Conservation (phyloP, 495 filamentous ascomycete species). For the Xylaria venustula region DNA sequence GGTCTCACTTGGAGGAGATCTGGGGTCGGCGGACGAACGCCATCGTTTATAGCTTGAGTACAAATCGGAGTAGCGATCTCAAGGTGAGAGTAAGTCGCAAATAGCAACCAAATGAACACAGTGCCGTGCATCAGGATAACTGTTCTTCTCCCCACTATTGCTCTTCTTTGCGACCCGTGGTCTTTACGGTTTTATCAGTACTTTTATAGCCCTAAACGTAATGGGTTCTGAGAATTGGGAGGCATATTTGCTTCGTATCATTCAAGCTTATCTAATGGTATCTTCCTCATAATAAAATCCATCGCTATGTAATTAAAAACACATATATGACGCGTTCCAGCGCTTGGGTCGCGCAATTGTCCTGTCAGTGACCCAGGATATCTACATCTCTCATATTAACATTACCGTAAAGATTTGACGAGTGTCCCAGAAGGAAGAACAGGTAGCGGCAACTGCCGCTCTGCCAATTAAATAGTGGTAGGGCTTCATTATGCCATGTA, state of each 20-base stretch:
- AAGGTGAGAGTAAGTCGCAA: too few relatives aligned
- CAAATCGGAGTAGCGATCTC: too few relatives aligned
- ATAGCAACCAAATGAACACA: too few relatives aligned
- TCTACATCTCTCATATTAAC: slow-evolving; percentile 15
- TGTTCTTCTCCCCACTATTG: not conserved
- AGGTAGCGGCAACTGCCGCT: too few relatives aligned
- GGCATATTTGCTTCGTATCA: too few relatives aligned
- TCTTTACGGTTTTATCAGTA: not conserved
- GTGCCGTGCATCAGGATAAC: not conserved
- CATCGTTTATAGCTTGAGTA: too few relatives aligned
- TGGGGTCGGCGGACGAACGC: too few relatives aligned
- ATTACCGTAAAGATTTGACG: slow-evolving; percentile 14
- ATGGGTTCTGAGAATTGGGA: not conserved
- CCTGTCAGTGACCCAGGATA: slow-evolving; percentile 3
- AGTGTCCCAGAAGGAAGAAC: too few relatives aligned
- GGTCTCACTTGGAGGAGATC: too few relatives aligned
- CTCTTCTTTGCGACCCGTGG: not conserved
- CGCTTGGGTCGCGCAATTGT: slow-evolving; percentile 26
- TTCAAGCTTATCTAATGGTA: not conserved
- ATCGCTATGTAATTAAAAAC: not conserved
- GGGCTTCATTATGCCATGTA: not conserved
- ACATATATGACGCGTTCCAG: slow-evolving; percentile 24
- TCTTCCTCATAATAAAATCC: not conserved
- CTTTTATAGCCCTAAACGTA: not conserved
- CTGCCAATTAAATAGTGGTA: too few relatives aligned